A percentile compares a stretch with the other conserved stretches of the same genome.
Conservation (phyloP, 768 basidiomycete genomes). For the Tephrocybe sp. region DNA sequence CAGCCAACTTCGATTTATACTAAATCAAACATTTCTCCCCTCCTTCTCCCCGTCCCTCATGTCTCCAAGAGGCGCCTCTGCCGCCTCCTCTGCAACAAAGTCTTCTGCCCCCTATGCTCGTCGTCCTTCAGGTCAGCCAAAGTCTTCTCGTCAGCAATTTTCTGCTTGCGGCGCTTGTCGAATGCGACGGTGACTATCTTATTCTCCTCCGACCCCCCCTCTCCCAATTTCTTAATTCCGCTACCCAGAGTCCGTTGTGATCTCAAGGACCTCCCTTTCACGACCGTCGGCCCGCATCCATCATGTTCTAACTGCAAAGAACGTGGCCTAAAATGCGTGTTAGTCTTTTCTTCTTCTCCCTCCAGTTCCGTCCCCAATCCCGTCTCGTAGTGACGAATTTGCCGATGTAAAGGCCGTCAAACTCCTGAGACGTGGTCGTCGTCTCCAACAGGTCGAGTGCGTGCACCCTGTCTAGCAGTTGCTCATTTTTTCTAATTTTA, state of each 20-base stretch:
- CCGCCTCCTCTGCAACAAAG: slow-evolving; percentile 35
- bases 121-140: slow-evolving; percentile 59
- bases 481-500: slow-evolving; percentile 7
- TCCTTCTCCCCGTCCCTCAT: slow-evolving; percentile 35
- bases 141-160: slow-evolving; percentile 81
- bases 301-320: slow-evolving; percentile 90
- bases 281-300: slow-evolving; percentile 43
- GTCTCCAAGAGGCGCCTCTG: slow-evolving; percentile 53
- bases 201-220: slow-evolving; percentile 5
- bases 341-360: slow-evolving; percentile 33
- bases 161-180: slow-evolving; percentile 95
- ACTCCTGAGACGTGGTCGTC: slow-evolving; percentile 73
- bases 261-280: slow-evolving; percentile 76
- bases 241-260: slow-evolving; percentile 82
- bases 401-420: slow-evolving; percentile 91
- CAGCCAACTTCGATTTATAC: slow-evolving; percentile 31
- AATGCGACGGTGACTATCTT: slow-evolving; percentile 64
- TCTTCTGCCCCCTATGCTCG: slow-evolving; percentile 44
- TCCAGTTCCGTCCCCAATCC: slow-evolving; percentile 6
- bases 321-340: slow-evolving; percentile 93
- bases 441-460: slow-evolving; percentile 83
- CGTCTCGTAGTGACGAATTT: slow-evolving; percentile 74
- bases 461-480: slow-evolving; percentile 27
- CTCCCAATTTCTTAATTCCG: slow-evolving; percentile 3
- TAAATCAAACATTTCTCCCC: slow-evolving; percentile 28